Evolutionary conservation across 306 rosid genomes (phyloP).

Genomic region (Astragalus membranaceus): DNA sequence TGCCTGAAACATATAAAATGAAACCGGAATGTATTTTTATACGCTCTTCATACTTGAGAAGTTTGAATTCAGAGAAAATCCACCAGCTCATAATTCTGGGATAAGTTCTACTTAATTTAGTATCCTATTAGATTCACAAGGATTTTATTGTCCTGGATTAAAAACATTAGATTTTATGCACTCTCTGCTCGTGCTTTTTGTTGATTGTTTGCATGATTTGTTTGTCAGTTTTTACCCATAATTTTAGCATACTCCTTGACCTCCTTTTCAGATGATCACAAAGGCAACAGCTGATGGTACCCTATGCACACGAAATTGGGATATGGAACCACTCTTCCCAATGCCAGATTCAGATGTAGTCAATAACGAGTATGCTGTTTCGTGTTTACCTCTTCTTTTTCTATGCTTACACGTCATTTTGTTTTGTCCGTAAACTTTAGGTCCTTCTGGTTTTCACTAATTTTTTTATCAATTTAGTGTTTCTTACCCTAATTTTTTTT

Average conservation of each 20-base stretch:
- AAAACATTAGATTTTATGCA: background rate
- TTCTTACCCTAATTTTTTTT: background rate
- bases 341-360: slow-evolving; percentile 54
- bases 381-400: slow-evolving; percentile 4
- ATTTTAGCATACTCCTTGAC: slow-evolving; percentile 1
- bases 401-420: slow-evolving; percentile 7
- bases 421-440: background rate
- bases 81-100: background rate
- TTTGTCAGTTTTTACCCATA: slow-evolving; percentile 5
- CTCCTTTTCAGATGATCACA: slow-evolving; percentile 67
- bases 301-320: slow-evolving; percentile 78
- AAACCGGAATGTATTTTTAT: background rate
- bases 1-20: background rate
- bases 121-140: background rate
- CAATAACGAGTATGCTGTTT: slow-evolving; percentile 51
- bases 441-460: background rate
- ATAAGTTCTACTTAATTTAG: background rate
- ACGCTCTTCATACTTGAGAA: background rate
- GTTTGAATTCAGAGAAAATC: background rate
- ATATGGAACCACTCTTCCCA: slow-evolving; percentile 82
- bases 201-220: background rate
- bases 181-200: background rate
- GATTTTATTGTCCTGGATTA: background rate
- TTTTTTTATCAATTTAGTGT: background rate
- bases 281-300: slow-evolving; percentile 95